Percentiles rank a stretch among this genome's conserved stretches.
These are phyloP conservation scores for Aureobasidium namibiae DNA, from an alignment of 2,329 filamentous ascomycete species.

Conservation along the genomic window DNA sequence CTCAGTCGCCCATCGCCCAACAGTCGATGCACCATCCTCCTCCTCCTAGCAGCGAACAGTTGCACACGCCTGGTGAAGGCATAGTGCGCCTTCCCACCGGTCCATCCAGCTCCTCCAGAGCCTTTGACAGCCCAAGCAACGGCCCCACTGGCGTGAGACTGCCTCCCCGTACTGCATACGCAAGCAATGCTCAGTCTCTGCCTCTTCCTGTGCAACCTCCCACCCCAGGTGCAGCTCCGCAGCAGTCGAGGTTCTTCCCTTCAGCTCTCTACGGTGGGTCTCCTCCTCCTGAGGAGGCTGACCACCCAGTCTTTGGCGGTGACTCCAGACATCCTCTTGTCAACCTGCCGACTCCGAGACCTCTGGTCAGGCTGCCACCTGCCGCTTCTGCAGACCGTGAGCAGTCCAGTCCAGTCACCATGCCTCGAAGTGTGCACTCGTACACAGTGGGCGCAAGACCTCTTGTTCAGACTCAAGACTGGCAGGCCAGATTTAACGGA, in stretches of 20 bases:
- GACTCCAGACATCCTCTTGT: constrained; percentile 59
- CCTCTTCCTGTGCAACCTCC: constrained; percentile 1
- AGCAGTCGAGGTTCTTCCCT: constrained; percentile 32
- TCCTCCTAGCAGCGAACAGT: constrained; percentile 17
- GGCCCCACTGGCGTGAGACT: constrained; percentile 16
- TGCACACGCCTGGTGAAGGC: constrained; percentile 18
- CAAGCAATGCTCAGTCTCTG: constrained; percentile 16
- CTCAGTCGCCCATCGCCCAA: constrained; percentile 23
- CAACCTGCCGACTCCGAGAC: constrained; percentile 59
- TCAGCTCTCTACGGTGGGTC: constrained; percentile 39
- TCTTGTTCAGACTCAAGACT: constrained; percentile 44
- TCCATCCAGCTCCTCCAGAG: constrained; percentile 1
- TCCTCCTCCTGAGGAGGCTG: constrained; percentile 64
- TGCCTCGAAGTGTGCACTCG: constrained; percentile 32
- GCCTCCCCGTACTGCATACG: constrained; percentile 17
- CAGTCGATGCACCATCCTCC: constrained; percentile 21
- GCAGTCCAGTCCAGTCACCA: constrained; percentile 33
- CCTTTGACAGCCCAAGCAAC: neutral
- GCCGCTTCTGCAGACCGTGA: constrained; percentile 30
- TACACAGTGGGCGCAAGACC: constrained; percentile 33
- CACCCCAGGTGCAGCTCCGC: neutral
- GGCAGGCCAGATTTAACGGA: constrained; percentile 80
- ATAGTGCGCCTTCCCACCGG: constrained; percentile 25
- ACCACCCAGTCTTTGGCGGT: constrained; percentile 65
- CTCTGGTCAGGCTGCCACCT: constrained; percentile 75